Conservation (phyloP, 2,329 filamentous ascomycete species). For the Nakataea oryzae region DNA sequence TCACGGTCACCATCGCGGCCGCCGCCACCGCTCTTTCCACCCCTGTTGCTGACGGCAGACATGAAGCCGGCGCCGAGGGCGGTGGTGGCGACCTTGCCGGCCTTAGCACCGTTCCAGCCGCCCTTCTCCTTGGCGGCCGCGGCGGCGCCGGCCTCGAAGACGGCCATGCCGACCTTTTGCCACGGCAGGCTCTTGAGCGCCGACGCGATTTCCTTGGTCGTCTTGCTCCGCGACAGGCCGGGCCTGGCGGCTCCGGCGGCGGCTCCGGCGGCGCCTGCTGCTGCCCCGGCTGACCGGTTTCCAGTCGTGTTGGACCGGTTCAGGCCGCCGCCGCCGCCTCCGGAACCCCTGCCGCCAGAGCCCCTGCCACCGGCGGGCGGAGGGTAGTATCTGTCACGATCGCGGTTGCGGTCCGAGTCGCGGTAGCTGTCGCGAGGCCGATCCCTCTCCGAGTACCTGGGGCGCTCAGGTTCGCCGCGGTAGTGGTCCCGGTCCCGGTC, state of each 20-base stretch:
- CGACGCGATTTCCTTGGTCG: neutral
- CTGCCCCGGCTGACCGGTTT: neutral
- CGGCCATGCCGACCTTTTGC: neutral
- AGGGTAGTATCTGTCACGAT: neutral
- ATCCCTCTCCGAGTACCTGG: neutral
- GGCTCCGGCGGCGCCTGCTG: neutral
- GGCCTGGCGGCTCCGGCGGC: neutral
- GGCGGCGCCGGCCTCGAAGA: neutral
- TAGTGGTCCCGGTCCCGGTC: neutral
- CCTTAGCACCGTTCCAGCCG: neutral
- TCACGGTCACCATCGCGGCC: neutral
- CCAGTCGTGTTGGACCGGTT: neutral
- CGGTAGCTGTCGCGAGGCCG: neutral
- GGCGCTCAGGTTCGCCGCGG: neutral
- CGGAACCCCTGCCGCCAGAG: neutral
- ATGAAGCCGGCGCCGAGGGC: conserved; percentile 1
- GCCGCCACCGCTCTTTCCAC: neutral
- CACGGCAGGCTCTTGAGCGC: conserved; percentile 1
- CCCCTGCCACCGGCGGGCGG: neutral
- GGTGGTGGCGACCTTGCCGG: neutral
- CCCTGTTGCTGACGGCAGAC: neutral
- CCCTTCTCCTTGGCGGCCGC: neutral
- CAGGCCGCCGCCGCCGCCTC: neutral
- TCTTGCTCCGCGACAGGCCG: conserved; percentile 1
- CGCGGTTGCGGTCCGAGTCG: neutral